These are phyloP conservation scores for Aspergillus hancockii DNA, from an alignment of 495 filamentous ascomycete species.

Conservation along the genomic window DNA sequence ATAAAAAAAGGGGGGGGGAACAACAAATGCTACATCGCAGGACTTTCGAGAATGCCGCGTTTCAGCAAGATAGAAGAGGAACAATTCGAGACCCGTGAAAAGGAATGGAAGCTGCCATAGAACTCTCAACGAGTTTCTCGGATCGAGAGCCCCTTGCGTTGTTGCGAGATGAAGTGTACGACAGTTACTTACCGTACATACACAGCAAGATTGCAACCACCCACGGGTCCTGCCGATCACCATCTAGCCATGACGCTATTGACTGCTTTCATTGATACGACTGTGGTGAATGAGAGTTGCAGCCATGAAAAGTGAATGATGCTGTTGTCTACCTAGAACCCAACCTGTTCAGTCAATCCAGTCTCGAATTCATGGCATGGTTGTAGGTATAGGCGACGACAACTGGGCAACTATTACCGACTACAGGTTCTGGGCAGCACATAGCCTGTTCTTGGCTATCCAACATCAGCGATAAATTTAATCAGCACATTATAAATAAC, in stretches of 20 bases:
- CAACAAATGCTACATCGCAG: neutral
- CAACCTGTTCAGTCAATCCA: neutral
- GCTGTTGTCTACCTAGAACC: neutral
- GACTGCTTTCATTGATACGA: conserved; percentile 8
- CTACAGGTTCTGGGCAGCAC: conserved; percentile 12
- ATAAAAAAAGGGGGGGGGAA: neutral
- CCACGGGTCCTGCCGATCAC: conserved; percentile 2
- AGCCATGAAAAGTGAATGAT: neutral
- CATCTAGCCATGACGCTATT: conserved; percentile 21
- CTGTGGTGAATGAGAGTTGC: neutral
- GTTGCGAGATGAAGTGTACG: neutral
- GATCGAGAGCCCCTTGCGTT: conserved; percentile 12
- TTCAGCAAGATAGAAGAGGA: neutral
- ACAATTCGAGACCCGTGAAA: neutral
- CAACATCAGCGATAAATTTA: conserved; percentile 5
- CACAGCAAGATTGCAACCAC: neutral
- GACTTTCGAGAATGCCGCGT: no score
- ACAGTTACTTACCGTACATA: neutral
- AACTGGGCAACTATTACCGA: conserved; percentile 7
- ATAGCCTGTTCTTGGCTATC: conserved; percentile 21
- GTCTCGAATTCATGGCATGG: neutral
- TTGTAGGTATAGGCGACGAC: neutral
- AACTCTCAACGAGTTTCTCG: conserved; percentile 11
- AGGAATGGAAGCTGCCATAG: conserved; percentile 14
- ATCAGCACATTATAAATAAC: conserved; percentile 4